Base-by-base conservation (phyloP, 73 alveolate species). In the Stentor coeruleus region DNA sequence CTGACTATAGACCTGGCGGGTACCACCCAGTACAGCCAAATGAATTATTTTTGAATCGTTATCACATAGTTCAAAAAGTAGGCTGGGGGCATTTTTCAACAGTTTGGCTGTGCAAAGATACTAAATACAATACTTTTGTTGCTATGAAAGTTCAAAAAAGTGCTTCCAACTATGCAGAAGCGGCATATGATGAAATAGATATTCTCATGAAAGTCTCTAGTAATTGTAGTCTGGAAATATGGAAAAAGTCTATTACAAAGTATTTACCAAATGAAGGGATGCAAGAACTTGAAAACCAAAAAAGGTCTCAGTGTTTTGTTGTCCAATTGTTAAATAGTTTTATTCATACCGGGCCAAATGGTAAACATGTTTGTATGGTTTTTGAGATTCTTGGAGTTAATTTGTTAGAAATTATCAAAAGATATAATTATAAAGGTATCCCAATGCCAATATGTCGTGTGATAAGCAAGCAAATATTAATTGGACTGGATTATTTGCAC, bases 1-100 rank as follows among this genome's bases (percentile, higher is more conserved):
- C 90, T 74, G 99, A 95, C 84, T 92, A 91, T 86, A 95, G 97
- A 74, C 87, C 92, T 39, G 99, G 99, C 30, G 99, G 99, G 59
- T 98, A 98, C 82, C 99, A 98, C 82, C 99, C 99, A 0, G 99
- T 98, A 59, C 99, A 97, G 72, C 91, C 96, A 58, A 99, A 99
- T 3, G 99, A 98, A 92, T 90, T 93, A n/a, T 85, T 95, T 79
- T 59, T 91, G 30, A 98, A 95, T 80, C 93, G 99, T 59, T 98
- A 98, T 87, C 92, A 94, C 20, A 89, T 96, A 58, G 88, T 96
- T 75, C 94, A 97, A 84, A 97, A 97, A 73, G 81, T 97, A 39
- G 99, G 99, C 3, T 97, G 99, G 99, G 99, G 99, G n/a, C 99
- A 96, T 90, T 96, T 96, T 87, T 95, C 98, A 38, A 97, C 99